Percentiles rank a stretch among this genome's conserved stretches.
Conservation (phyloP, 192 early-diverging fungal species). For the Coemansia sp. region DNA sequence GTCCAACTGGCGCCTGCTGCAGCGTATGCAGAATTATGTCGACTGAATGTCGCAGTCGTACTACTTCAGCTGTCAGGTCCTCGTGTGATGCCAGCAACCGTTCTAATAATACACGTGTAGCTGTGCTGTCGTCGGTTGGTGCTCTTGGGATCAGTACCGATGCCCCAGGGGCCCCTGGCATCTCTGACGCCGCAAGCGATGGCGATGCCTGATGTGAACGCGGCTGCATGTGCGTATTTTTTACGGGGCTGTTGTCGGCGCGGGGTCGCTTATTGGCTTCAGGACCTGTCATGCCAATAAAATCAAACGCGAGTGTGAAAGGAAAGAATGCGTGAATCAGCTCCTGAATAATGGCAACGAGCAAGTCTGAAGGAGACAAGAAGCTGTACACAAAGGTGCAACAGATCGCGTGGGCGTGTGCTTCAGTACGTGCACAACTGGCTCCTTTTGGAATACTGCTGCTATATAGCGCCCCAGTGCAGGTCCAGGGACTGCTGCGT, state of each 20-base stretch:
- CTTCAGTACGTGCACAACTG: background rate
- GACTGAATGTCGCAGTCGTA: constrained; percentile 37
- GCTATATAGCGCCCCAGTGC: background rate
- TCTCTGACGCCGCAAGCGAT: background rate
- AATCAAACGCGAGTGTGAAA: background rate
- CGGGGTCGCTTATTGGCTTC: constrained; percentile 52
- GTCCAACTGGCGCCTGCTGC: constrained; percentile 11
- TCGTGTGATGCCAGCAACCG: constrained; percentile 41
- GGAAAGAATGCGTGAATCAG: background rate
- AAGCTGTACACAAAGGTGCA: background rate
- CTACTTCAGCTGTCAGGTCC: constrained; percentile 39
- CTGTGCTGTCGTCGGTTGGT: background rate
- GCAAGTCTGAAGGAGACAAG: background rate
- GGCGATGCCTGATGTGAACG: constrained; percentile 1
- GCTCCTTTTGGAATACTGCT: background rate
- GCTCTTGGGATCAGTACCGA: background rate
- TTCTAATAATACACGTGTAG: constrained; percentile 24
- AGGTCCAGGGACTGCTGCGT: background rate
- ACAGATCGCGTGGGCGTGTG: background rate
- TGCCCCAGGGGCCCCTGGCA: background rate
- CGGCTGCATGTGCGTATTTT: background rate
- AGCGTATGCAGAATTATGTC: constrained; percentile 25
- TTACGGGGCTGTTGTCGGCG: constrained; percentile 30
- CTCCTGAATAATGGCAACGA: background rate
- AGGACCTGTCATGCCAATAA: constrained; percentile 28